Conservation (phyloP, 345 rosid genomes). For the Arabis alpina region DNA sequence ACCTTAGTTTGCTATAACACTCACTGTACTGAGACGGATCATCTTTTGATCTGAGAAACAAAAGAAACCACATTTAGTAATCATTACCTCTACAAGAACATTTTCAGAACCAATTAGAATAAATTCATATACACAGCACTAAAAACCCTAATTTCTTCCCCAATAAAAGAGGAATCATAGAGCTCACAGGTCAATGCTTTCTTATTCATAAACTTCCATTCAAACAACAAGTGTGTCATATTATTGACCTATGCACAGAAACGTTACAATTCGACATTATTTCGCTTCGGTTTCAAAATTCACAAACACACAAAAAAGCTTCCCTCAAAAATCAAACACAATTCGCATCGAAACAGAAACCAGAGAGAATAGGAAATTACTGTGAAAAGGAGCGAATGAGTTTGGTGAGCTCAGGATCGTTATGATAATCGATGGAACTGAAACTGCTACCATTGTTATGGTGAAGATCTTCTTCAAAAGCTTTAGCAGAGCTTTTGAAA, state of each 20-base stretch:
- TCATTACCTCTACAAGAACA: background rate
- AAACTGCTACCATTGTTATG: conserved; percentile 48
- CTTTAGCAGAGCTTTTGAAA: conserved; percentile 59
- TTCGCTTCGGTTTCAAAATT: conserved; percentile 9
- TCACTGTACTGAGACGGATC: conserved; percentile 68
- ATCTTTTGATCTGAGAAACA: conserved; percentile 61
- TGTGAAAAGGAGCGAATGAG: conserved; percentile 74
- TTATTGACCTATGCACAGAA: background rate
- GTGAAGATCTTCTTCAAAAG: conserved; percentile 60
- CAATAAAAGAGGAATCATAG: background rate
- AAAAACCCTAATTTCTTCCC: conserved; percentile 37
- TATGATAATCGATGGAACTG: conserved; percentile 51
- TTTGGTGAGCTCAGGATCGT: conserved; percentile 74
- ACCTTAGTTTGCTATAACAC: conserved; percentile 78
- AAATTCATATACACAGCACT: background rate
- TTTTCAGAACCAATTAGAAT: background rate
- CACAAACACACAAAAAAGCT: background rate
- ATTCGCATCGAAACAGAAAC: background rate
- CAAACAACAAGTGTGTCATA: background rate
- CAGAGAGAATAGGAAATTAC: conserved; percentile 43
- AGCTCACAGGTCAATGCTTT: background rate
- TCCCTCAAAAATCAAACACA: background rate
- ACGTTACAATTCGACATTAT: background rate
- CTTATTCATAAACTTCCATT: background rate
- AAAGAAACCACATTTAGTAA: conserved; percentile 14